These are phyloP conservation scores for Bipolaris oryzae DNA, from an alignment of 2,329 filamentous ascomycete genomes.

Conservation along the genomic window DNA sequence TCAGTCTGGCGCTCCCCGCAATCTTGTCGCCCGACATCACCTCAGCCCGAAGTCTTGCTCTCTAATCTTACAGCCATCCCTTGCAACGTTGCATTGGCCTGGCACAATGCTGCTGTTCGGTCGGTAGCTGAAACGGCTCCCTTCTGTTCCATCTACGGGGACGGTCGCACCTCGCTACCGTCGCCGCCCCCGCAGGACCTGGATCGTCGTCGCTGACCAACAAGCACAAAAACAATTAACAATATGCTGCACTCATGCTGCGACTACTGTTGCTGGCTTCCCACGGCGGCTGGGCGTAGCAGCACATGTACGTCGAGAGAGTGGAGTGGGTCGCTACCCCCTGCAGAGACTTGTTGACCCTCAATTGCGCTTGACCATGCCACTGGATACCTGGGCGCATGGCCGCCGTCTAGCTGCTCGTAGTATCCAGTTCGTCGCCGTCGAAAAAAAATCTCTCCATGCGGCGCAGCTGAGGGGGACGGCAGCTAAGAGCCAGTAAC, in stretches of 20 bases:
- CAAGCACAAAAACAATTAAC: not conserved
- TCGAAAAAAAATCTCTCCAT: not conserved
- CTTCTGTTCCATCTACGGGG: conserved; percentile 6
- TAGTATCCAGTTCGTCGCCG: conserved; percentile 6
- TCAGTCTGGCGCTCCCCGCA: conserved; percentile 18
- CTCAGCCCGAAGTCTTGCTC: conserved; percentile 16
- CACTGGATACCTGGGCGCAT: not conserved
- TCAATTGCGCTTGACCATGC: not conserved
- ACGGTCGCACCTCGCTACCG: conserved; percentile 6
- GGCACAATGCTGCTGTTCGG: conserved; percentile 8
- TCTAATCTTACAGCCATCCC: conserved; percentile 9
- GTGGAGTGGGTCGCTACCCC: not conserved
- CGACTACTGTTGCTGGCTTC: not conserved
- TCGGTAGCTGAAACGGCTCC: conserved; percentile 11
- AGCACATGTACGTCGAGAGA: not conserved
- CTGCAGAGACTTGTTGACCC: not conserved
- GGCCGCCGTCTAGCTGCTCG: conserved; percentile 1
- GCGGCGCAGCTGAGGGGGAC: conserved; percentile 14
- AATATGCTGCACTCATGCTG: not conserved
- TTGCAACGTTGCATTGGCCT: conserved; percentile 18
- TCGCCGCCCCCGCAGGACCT: not conserved
- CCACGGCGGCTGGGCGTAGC: not conserved
- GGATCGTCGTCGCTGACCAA: conserved; percentile 1
- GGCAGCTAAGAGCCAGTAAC: conserved; percentile 28
- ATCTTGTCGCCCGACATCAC: conserved; percentile 23